phyloP scores from a whole-genome alignment of 352 stramenopile genomes.

The Phytophthora colocasiae region DNA sequence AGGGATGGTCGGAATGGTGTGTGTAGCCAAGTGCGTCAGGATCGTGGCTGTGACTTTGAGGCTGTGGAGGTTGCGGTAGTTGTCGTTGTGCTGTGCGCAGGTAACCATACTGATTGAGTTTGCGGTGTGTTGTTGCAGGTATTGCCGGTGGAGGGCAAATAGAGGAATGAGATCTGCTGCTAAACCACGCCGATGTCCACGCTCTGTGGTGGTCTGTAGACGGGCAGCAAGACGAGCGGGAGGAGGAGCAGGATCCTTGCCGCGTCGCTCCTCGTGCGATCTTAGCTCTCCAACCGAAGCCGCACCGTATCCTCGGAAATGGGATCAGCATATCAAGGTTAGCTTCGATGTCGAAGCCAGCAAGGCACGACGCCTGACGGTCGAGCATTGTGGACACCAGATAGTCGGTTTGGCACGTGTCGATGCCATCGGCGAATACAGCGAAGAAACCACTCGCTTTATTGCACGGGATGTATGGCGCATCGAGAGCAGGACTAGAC shows the following conservation, averaged over 20 bases:
- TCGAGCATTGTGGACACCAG: conserved; percentile 37
- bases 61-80: conserved; percentile 28
- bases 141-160: conserved; percentile 42
- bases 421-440: conserved; percentile 18
- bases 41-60: conserved; percentile 41
- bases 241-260: conserved; percentile 34
- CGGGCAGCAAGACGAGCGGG: conserved; percentile 13
- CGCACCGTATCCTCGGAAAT: conserved; percentile 27
- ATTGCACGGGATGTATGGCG: conserved; percentile 35
- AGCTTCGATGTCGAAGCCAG: conserved; percentile 14
- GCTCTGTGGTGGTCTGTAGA: conserved; percentile 31
- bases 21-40: conserved; percentile 31
- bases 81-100: conserved; percentile 24
- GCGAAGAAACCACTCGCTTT: conserved; percentile 15
- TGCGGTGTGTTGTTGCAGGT: conserved; percentile 18
- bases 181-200: conserved; percentile 8
- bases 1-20: conserved; percentile 26
- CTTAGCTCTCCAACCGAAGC: conserved; percentile 25
- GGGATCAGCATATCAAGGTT: conserved; percentile 25
- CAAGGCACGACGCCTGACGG: conserved; percentile 18
- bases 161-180: conserved; percentile 35
- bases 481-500: background rate
- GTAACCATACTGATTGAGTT: conserved; percentile 28
- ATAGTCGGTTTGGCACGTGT: conserved; percentile 37
- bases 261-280: conserved; percentile 32